Conservation (phyloP, 176 grass and related monocot genomes). For the Areca catechu region DNA sequence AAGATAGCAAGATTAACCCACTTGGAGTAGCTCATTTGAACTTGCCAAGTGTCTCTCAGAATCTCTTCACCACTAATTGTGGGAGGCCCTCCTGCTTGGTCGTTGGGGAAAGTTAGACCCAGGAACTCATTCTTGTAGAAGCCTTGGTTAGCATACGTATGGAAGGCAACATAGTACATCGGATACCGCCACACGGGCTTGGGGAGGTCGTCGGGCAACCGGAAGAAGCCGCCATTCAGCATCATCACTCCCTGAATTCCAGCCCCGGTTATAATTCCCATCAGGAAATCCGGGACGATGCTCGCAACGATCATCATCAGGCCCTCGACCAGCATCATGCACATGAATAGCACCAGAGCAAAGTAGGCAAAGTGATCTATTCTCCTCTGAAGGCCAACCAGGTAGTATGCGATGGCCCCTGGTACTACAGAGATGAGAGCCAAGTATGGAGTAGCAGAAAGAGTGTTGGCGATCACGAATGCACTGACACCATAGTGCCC, state of each 20-base stretch:
- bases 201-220: conserved; percentile 57
- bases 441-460: conserved; percentile 69
- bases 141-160: conserved; percentile 75
- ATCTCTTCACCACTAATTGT: conserved; percentile 54
- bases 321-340: conserved; percentile 79
- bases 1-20: conserved; percentile 74
- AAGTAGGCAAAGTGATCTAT: conserved; percentile 77
- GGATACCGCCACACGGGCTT: conserved; percentile 64
- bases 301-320: conserved; percentile 90
- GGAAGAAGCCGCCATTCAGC: conserved; percentile 81
- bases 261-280: conserved; percentile 92
- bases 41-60: conserved; percentile 50
- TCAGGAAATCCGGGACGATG: conserved; percentile 77
- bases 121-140: conserved; percentile 94
- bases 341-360: conserved; percentile 53
- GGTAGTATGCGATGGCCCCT: conserved; percentile 73
- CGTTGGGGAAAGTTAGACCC: conserved; percentile 61
- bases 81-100: conserved; percentile 14
- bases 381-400: conserved; percentile 45
- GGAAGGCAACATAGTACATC: conserved; percentile 82
- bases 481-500: conserved; percentile 79
- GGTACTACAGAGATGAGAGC: conserved; percentile 65
- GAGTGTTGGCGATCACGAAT: conserved; percentile 66
- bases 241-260: conserved; percentile 93
- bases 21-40: conserved; percentile 63